These are phyloP conservation scores for Ascoidea rubescens DNA, from an alignment of 805 yeast species.

Conservation along the genomic window DNA sequence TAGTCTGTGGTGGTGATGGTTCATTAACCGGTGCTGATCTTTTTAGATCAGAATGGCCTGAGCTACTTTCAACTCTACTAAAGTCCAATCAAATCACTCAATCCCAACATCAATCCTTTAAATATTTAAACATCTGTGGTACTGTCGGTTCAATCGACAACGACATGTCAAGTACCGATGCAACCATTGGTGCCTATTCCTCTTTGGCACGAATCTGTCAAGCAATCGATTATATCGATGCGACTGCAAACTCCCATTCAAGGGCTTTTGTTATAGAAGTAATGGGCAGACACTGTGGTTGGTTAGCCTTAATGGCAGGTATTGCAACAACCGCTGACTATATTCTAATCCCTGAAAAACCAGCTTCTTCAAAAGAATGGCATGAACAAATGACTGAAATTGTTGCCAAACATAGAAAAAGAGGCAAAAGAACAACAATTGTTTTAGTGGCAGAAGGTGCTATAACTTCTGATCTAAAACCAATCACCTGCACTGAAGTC, in stretches of 20 bases:
- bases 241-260: conserved; percentile 94
- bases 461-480: conserved; percentile 63
- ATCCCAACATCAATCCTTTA: conserved; percentile 35
- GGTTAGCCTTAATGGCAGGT: conserved; percentile 97
- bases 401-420: conserved; percentile 64
- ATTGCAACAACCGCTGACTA: conserved; percentile 93
- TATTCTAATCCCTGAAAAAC: conserved; percentile 88
- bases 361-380: conserved; percentile 68
- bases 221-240: conserved; percentile 92
- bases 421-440: conserved; percentile 87
- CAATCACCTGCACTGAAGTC: conserved; percentile 71
- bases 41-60: conserved; percentile 92
- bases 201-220: conserved; percentile 87
- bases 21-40: conserved; percentile 95
- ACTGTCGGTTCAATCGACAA: conserved; percentile 95
- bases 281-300: conserved; percentile 99
- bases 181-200: conserved; percentile 93
- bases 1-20: conserved; percentile 98
- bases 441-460: conserved; percentile 99
- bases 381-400: conserved; percentile 62
- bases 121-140: conserved; percentile 58
- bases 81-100: conserved; percentile 38
- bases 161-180: conserved; percentile 95
- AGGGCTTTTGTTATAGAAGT: conserved; percentile 97
- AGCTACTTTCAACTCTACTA: conserved; percentile 60